Percentiles rank a stretch among this genome's conserved stretches.
These are phyloP conservation scores for Aspergillus brasiliensis DNA, from an alignment of 2,329 filamentous ascomycete genomes.

Conservation along the genomic window DNA sequence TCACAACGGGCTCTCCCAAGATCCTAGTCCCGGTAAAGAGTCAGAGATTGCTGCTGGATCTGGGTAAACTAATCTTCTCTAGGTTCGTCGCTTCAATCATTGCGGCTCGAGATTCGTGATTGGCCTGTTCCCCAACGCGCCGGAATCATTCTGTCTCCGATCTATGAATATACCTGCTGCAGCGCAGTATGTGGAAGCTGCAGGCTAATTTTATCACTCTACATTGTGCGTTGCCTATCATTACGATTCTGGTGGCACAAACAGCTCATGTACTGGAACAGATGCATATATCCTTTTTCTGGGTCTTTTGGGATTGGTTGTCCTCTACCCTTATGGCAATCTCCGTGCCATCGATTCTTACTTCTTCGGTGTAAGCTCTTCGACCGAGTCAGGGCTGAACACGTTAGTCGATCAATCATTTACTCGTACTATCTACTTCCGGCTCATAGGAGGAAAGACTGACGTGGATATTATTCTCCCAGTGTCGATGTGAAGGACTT, in stretches of 20 bases:
- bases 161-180: neutral
- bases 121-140: neutral
- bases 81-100: neutral
- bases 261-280: conserved; percentile 14
- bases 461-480: neutral
- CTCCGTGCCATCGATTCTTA: conserved; percentile 50
- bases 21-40: neutral
- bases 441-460: neutral
- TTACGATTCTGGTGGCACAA: neutral
- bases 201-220: conserved; percentile 31
- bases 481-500: conserved; percentile 55
- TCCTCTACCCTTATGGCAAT: conserved; percentile 46
- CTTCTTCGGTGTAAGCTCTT: conserved; percentile 54
- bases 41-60: neutral
- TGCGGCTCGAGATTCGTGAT: neutral
- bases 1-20: neutral
- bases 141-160: neutral
- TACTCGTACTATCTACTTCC: neutral
- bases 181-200: conserved; percentile 25
- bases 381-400: conserved; percentile 56
- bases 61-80: neutral
- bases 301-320: conserved; percentile 37
- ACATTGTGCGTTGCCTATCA: conserved; percentile 27
- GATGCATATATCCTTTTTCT: conserved; percentile 46
- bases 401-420: conserved; percentile 39